A percentile compares a stretch with the other conserved stretches of the same genome.
phyloP scores from a whole-genome alignment of 2,329 filamentous ascomycete species.

The Sclerotinia spermophila region DNA sequence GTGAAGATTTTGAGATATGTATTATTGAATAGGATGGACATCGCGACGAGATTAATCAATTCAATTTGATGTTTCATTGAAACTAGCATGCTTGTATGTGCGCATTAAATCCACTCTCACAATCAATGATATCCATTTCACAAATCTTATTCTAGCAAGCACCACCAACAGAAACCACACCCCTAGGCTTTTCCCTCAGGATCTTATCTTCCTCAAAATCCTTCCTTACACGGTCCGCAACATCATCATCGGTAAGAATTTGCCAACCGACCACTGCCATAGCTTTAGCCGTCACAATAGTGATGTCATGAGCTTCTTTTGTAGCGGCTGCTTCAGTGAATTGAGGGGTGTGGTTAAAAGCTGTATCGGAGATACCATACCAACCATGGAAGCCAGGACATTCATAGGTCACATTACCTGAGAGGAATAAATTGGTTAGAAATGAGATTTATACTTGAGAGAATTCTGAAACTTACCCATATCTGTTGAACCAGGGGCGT shows the following conservation, averaged over 20 bases:
- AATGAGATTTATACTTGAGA: conserved; percentile 22
- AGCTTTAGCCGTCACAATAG: conserved; percentile 29
- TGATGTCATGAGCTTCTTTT: conserved; percentile 26
- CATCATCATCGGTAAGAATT: conserved; percentile 42
- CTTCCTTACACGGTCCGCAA: conserved; percentile 44
- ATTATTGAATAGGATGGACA: too few relatives aligned
- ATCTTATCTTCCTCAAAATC: conserved; percentile 37
- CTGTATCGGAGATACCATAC: conserved; percentile 48
- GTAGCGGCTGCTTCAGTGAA: conserved; percentile 40
- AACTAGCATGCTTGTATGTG: neutral
- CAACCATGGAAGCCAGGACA: conserved; percentile 53
- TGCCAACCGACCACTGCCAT: conserved; percentile 47
- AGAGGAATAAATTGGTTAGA: conserved; percentile 50
- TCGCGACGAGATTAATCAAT: neutral
- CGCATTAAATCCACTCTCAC: neutral
- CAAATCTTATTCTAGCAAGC: neutral
- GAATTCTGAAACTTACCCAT: conserved; percentile 30
- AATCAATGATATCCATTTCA: neutral
- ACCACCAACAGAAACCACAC: neutral
- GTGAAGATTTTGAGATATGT: too few relatives aligned
- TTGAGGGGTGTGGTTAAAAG: conserved; percentile 50
- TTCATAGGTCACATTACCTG: conserved; percentile 53
- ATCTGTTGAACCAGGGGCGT: conserved; percentile 27
- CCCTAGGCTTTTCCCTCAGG: neutral
- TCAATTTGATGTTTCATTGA: neutral